phyloP scores from a whole-genome alignment of 129 eudicot genomes.

The Helianthus tuberosus region DNA sequence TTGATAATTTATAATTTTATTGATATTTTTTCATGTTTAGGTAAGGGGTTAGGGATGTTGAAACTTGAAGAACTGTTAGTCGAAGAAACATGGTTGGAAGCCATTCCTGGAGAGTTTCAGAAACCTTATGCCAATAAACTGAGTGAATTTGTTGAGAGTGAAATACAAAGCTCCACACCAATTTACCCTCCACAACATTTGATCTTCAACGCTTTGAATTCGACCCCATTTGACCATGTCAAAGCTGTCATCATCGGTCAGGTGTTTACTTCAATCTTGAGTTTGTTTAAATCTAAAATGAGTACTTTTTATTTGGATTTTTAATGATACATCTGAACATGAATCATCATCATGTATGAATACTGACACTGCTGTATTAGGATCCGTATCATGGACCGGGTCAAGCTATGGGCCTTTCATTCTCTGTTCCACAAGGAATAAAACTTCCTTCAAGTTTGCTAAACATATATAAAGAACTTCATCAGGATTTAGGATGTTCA shows the following conservation, averaged over 20 bases:
- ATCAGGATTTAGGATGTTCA: constrained; percentile 78
- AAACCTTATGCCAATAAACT: constrained; percentile 75
- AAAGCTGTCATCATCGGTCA: constrained; percentile 96
- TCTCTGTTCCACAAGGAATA: constrained; percentile 85
- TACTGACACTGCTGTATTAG: constrained; percentile 35
- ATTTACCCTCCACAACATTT: constrained; percentile 86
- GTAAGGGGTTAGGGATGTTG: constrained; percentile 39
- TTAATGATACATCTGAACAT: not conserved
- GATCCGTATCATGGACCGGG: constrained; percentile 99
- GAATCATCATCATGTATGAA: not conserved
- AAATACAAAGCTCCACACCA: constrained; percentile 57
- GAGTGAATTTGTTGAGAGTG: constrained; percentile 66
- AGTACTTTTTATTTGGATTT: not conserved
- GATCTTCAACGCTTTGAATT: constrained; percentile 89
- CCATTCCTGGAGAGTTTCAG: constrained; percentile 66
- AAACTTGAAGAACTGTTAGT: constrained; percentile 75
- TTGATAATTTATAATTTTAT: not conserved
- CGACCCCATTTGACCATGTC: constrained; percentile 80
- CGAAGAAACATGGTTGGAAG: constrained; percentile 89
- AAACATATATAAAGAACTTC: constrained; percentile 91
- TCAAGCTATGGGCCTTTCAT: constrained; percentile 99
- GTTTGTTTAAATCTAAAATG: constrained; percentile 1
- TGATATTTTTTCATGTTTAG: constrained; percentile 6
- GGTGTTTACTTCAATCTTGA: constrained; percentile 43
- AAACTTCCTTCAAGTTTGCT: constrained; percentile 86